Evolutionary conservation across 129 eudicot genomes (phyloP).

Genomic region (Flaveria linearis): DNA sequence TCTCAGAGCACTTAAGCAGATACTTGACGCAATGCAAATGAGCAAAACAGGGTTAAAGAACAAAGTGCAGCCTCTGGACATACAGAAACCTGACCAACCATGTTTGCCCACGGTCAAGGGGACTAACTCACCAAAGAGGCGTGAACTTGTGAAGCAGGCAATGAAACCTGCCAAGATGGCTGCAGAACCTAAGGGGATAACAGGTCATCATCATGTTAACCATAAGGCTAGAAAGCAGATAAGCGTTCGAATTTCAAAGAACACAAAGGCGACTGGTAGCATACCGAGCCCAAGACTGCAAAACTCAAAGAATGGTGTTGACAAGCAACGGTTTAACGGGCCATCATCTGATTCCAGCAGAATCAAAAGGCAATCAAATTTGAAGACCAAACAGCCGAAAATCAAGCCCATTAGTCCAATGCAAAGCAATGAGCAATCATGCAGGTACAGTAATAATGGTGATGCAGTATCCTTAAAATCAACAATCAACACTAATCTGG

Average conservation of each 20-base stretch:
- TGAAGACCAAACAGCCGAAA: conserved; percentile 35
- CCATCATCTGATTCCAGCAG: conserved; percentile 36
- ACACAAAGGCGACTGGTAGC: conserved; percentile 34
- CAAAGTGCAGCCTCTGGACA: conserved; percentile 32
- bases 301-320: conserved; percentile 36
- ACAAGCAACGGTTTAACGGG: conserved; percentile 35
- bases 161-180: conserved; percentile 37
- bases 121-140: conserved; percentile 38
- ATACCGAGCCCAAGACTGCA: conserved; percentile 44
- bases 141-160: conserved; percentile 28
- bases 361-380: conserved; percentile 33
- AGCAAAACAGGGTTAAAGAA: conserved; percentile 44
- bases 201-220: conserved; percentile 32
- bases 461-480: conserved; percentile 56
- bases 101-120: conserved; percentile 41
- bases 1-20: conserved; percentile 94
- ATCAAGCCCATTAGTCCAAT: conserved; percentile 34
- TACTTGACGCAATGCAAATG: conserved; percentile 81
- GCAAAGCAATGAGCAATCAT: conserved; percentile 39
- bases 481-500: conserved; percentile 51
- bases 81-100: conserved; percentile 20
- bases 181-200: conserved; percentile 28
- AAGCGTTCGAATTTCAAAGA: conserved; percentile 28
- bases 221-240: conserved; percentile 26
- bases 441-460: conserved; percentile 32